Evolutionary conservation across 1,139 yeast genomes (phyloP).

Genomic region (Suhomyces bokatorum): DNA sequence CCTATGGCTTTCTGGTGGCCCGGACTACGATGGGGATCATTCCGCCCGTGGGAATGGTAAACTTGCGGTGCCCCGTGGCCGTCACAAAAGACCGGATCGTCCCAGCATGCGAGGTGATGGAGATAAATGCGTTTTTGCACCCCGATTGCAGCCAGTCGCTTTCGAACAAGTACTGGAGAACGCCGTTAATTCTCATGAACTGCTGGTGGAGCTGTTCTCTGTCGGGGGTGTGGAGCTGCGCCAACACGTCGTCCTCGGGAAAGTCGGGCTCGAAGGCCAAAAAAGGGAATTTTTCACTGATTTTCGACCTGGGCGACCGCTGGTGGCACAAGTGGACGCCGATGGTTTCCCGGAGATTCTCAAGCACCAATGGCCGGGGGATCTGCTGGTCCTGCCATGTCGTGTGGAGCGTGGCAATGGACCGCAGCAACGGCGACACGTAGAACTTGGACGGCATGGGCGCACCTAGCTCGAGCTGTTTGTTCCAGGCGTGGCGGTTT

Average conservation of each 20-base stretch:
- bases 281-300: constrained; percentile 24
- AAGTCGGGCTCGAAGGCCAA: constrained; percentile 43
- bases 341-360: constrained; percentile 63
- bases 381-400: constrained; percentile 57
- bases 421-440: constrained; percentile 66
- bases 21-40: constrained; percentile 62
- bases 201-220: constrained; percentile 54
- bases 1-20: constrained; percentile 29
- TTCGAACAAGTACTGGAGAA: constrained; percentile 53
- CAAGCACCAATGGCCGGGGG: constrained; percentile 46
- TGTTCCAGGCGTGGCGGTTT: constrained; percentile 45
- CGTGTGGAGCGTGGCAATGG: constrained; percentile 54
- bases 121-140: constrained; percentile 30
- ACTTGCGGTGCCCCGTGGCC: constrained; percentile 54
- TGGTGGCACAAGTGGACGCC: constrained; percentile 71
- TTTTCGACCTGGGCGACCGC: constrained; percentile 41
- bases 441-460: constrained; percentile 57
- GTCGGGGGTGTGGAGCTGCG: constrained; percentile 24
- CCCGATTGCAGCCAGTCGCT: constrained; percentile 22
- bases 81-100: constrained; percentile 54
- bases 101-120: constrained; percentile 65
- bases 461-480: constrained; percentile 47
- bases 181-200: constrained; percentile 47
- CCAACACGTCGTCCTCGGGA: constrained; percentile 48
- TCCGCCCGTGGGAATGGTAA: constrained; percentile 63